Percentiles rank a stretch among this genome's conserved stretches.
Evolutionary conservation across 2,329 filamentous ascomycete genomes (phyloP).

Genomic region (Colletotrichum sp.): DNA sequence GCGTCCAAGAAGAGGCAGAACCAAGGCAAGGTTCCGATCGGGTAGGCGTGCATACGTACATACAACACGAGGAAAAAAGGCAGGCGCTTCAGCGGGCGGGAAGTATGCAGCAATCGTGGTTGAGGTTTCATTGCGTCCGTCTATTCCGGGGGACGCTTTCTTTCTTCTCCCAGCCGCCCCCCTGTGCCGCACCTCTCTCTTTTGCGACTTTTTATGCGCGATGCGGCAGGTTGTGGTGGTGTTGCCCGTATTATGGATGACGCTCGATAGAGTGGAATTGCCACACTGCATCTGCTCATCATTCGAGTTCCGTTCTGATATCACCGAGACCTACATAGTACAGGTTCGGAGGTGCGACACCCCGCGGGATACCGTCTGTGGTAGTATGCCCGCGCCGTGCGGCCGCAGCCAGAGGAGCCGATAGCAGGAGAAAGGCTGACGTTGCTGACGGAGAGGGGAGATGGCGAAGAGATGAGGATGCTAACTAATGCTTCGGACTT

Average conservation of each 20-base stretch:
- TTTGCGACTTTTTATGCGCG: neutral
- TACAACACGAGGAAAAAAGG: neutral
- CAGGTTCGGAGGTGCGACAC: neutral
- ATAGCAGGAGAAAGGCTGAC: neutral
- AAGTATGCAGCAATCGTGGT: neutral
- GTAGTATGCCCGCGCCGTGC: neutral
- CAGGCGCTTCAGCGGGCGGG: neutral
- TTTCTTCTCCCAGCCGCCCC: neutral
- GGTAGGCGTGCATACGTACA: neutral
- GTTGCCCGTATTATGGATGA: neutral
- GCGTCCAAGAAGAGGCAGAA: neutral
- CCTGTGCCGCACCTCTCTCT: neutral
- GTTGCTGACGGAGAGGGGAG: neutral
- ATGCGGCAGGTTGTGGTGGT: neutral
- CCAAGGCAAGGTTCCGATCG: neutral
- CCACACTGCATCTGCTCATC: neutral
- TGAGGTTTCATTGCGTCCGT: conserved; percentile 2
- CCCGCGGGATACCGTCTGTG: neutral
- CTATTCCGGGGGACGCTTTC: neutral
- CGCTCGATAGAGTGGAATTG: neutral
- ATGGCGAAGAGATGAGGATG: neutral
- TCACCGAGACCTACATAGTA: neutral
- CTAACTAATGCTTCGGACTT: neutral
- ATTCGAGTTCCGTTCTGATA: neutral
- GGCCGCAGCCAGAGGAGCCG: neutral